Evolutionary conservation across 495 filamentous ascomycete species (phyloP), one percentile per base, ranked within the genome.

Genomic region (Hyaloscypha variabilis): DNA sequence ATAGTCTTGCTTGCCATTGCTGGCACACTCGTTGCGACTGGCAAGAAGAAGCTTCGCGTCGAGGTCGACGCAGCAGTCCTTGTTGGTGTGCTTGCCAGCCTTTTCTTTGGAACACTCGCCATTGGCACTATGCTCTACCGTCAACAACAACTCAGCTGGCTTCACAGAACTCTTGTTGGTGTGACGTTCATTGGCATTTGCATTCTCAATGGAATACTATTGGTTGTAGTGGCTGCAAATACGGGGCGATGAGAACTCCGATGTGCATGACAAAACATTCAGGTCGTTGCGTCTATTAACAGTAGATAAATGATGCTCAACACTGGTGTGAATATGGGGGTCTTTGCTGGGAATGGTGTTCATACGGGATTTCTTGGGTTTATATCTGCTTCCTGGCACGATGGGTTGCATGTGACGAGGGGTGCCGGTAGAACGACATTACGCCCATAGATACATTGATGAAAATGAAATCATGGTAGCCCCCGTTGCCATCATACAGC

Each of bases 41-140:
- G 85, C 4, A 75, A 79, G 4, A 81, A 81, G 61, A 83, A 80
- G 70, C 75, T 83, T 60, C 74, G 77, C 1, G 71, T 82, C 51
- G 82, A 87, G 66, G 87, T 90, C 5, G 86, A 89, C 63, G 80
- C 79, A 2, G 88, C 85, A 24, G 85, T 86, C 30, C 78, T 86
- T 8, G 72, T 86, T 23, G 87, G 85, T 11, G 83, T 87, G n/a
- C 75, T 83, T 24, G 72, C 79, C 0, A 83, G 81, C 58, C 68
- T 88, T 26, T 75, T 84, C 59, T 81, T 85, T 69, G 85, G 83
- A 11, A 80, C 82, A 39, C 75, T 80, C 19, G 87, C 78, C 8
- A 69, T 87, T 13, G 82, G 81, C 6, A 75, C 79, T 64, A 77
- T 83, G 73, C 28, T 83, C 23, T 77, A 80, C 57, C 75, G 80